These are phyloP conservation scores for Fraxinus quadrangulata DNA, from an alignment of 257 asterid genomes.

Conservation along the genomic window DNA sequence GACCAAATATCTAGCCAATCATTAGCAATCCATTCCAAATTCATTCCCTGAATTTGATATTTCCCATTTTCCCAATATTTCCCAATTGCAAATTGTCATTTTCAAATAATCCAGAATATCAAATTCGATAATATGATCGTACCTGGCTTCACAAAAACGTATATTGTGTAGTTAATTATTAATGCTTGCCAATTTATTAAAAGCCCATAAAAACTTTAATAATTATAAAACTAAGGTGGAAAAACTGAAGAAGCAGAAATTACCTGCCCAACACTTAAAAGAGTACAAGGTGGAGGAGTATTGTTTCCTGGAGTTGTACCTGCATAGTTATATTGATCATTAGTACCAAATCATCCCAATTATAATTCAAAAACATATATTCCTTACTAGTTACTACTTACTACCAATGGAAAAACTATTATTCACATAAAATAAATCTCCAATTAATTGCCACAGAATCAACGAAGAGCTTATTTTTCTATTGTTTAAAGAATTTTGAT, in stretches of 20 bases:
- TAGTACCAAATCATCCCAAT: background rate
- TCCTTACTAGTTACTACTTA: background rate
- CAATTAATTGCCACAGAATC: background rate
- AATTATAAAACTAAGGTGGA: background rate
- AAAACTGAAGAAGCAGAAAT: conserved; percentile 1
- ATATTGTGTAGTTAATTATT: background rate
- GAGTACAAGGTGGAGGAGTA: conserved; percentile 52
- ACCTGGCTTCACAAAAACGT: conserved; percentile 2
- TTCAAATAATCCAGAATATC: background rate
- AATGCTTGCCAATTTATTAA: background rate
- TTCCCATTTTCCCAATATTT: conserved; percentile 4
- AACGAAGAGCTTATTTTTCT: background rate
- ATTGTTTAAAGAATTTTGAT: background rate
- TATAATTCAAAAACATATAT: conserved; percentile 1
- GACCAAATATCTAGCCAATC: background rate
- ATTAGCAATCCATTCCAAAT: background rate
- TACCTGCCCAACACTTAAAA: conserved; percentile 65
- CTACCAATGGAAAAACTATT: background rate
- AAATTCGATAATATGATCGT: background rate
- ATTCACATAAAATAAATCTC: background rate
- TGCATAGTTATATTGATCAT: conserved; percentile 27
- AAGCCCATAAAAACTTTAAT: background rate
- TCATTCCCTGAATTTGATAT: background rate
- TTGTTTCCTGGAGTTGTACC: conserved; percentile 46
- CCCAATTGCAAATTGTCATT: background rate